Conservation (phyloP, 352 stramenopile genomes). For the Aphanomyces astaci region DNA sequence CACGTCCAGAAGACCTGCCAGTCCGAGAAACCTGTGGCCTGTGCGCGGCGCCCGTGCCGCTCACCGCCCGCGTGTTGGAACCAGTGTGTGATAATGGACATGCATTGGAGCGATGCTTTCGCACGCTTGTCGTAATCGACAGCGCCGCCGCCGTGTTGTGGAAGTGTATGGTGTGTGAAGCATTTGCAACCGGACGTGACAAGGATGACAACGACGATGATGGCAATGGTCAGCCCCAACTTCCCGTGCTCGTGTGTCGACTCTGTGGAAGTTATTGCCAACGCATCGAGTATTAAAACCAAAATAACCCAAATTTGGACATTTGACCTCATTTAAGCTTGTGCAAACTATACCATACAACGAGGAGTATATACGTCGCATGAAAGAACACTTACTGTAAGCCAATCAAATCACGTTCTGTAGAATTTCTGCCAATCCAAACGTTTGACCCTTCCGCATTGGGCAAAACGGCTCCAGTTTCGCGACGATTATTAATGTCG, state of each 20-base stretch:
- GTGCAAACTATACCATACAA: no score
- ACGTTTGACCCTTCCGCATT: no score
- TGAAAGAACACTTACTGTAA: no score
- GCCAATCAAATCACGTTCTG: no score
- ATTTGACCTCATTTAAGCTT: no score
- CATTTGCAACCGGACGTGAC: conserved; percentile 44
- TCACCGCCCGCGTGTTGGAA: conserved; percentile 29
- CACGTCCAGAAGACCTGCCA: background rate
- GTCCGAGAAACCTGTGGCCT: conserved; percentile 15
- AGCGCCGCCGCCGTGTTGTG: conserved; percentile 58
- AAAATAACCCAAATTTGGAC: conserved; percentile 20
- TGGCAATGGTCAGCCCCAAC: no score
- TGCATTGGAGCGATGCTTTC: conserved; percentile 63
- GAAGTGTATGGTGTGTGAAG: conserved; percentile 76
- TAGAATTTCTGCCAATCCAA: no score
- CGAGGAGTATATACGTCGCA: no score
- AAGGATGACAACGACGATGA: background rate
- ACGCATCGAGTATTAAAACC: conserved; percentile 62
- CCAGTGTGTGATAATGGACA: conserved; percentile 51
- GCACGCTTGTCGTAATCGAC: conserved; percentile 59
- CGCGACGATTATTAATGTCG: no score
- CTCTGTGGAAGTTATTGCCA: conserved; percentile 74
- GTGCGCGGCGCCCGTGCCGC: conserved; percentile 25
- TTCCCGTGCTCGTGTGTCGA: conserved; percentile 41
- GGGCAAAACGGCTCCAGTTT: no score